Base-by-base conservation (phyloP, 1,284 basidiomycete species). In the Rhodotorula sp. region DNA sequence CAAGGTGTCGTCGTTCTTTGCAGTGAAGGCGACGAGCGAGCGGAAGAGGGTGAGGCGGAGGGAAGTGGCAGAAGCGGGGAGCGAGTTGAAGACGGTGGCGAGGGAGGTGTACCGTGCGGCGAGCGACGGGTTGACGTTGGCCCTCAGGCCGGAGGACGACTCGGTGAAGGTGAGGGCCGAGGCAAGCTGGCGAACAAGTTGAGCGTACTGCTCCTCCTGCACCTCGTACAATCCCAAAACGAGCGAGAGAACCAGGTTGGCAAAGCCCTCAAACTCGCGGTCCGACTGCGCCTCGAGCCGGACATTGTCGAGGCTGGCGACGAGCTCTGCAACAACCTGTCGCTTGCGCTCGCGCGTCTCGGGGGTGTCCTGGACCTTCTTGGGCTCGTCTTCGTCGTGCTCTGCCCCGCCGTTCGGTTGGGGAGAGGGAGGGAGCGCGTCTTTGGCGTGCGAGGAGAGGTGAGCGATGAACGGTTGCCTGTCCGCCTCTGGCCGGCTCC, bases 51-150 rank as follows among this genome's bases (percentile, higher is more conserved):
- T 48, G 50, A 77, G 87, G 81, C 57, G 83, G 83, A 77, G 90
- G 89, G 64, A 90, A 34, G 40, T 13, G 15, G 53, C 22, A 82
- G 82, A 83, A 64, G 87, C 6, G 31, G 91, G 89, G 30, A 89
- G 83, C 26, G 87, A 85, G 80, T 95, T 94, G 86, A 94, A 94
- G 47, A 93, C 82, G 80, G 93, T 94, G 62, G 90, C 89, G 44
- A 95, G 82, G 78, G 92, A 94, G 74, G 70, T 51, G 69, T 77
- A 77, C 13, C 76, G 73, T 5, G 75, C 67, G 37, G 71, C 52
- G 54, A 68, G 53, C 30, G 75, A 61, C 1, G 75, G 68, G 48
- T 61, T 26, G 44, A 24, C 20, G 68, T 48, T 16, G 67, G 40
- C 40, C 40, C 40, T 64, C 4, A 40, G 22, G 10, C 22, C 6